These are phyloP conservation scores for Phanerodontia chrysosporium DNA, from an alignment of 768 basidiomycete genomes.

Conservation along the genomic window DNA sequence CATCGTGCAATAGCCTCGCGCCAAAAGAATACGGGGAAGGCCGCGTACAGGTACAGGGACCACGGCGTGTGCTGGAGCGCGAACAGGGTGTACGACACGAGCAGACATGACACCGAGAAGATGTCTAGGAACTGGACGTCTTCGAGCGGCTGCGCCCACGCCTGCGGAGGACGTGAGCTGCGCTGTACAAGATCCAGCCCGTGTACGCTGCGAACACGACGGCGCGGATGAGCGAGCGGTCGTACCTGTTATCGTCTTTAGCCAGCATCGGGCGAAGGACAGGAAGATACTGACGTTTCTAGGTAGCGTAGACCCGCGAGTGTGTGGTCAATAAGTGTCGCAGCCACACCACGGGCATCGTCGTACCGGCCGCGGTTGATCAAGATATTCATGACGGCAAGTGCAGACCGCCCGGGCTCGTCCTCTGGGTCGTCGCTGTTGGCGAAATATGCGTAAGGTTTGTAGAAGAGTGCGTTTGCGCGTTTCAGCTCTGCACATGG, in stretches of 20 bases:
- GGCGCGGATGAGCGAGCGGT: slow-evolving; percentile 62
- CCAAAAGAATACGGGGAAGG: slow-evolving; percentile 81
- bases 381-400: slow-evolving; percentile 42
- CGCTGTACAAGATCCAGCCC: slow-evolving; percentile 73
- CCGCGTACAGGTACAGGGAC: slow-evolving; percentile 72
- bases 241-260: slow-evolving; percentile 44
- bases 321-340: slow-evolving; percentile 46
- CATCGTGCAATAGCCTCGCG: slow-evolving; percentile 35
- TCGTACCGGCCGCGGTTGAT: slow-evolving; percentile 41
- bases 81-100: slow-evolving; percentile 46
- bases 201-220: slow-evolving; percentile 71
- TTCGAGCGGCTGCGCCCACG: slow-evolving; percentile 17
- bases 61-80: slow-evolving; percentile 60
- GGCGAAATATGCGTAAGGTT: slow-evolving; percentile 52
- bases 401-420: slow-evolving; percentile 30
- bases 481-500: slow-evolving; percentile 52
- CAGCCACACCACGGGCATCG: slow-evolving; percentile 45
- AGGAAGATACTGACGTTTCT: slow-evolving; percentile 46
- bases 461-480: slow-evolving; percentile 54
- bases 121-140: slow-evolving; percentile 19
- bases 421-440: slow-evolving; percentile 21
- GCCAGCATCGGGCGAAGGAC: background rate
- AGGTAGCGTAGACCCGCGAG: slow-evolving; percentile 71
- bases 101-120: slow-evolving; percentile 26
- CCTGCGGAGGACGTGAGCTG: slow-evolving; percentile 50